Percentiles rank a stretch among this genome's conserved stretches.
Conservation (phyloP, 768 basidiomycete genomes). For the Leccinum disarticulatum region DNA sequence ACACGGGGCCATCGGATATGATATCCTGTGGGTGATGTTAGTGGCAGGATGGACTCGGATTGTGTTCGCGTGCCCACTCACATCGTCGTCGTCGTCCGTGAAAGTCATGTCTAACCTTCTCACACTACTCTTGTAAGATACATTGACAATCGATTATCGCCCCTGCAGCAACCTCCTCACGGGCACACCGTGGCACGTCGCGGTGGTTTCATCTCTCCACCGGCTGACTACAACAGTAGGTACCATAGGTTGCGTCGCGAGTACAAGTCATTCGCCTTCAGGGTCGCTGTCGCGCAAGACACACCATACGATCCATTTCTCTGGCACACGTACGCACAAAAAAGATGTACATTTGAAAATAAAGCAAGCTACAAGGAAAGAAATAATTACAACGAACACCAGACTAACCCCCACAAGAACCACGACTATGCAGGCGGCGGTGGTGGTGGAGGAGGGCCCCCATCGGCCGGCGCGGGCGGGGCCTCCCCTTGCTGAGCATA, state of each 20-base stretch:
- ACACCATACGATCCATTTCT: too few species aligned
- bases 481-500: conserved; percentile 61
- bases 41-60: not conserved
- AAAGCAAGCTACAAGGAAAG: conserved; percentile 28
- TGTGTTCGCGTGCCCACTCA: not conserved
- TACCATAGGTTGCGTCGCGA: too few species aligned
- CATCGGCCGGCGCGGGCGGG: conserved; percentile 24
- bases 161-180: too few species aligned
- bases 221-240: too few species aligned
- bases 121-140: not conserved
- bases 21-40: conserved; percentile 14
- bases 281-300: too few species aligned
- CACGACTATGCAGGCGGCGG: conserved; percentile 27
- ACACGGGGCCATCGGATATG: conserved; percentile 26
- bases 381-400: conserved; percentile 22
- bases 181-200: too few species aligned
- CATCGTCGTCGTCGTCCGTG: not conserved
- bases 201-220: too few species aligned
- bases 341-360: conserved; percentile 33
- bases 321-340: conserved; percentile 1
- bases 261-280: too few species aligned
- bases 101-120: not conserved
- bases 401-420: not conserved
- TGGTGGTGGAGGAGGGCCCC: conserved; percentile 16
- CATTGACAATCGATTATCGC: too few species aligned